Evolutionary conservation across 352 stramenopile species (phyloP), one percentile per base, ranked within the genome.

Genomic region (Pythium phragmitis): DNA sequence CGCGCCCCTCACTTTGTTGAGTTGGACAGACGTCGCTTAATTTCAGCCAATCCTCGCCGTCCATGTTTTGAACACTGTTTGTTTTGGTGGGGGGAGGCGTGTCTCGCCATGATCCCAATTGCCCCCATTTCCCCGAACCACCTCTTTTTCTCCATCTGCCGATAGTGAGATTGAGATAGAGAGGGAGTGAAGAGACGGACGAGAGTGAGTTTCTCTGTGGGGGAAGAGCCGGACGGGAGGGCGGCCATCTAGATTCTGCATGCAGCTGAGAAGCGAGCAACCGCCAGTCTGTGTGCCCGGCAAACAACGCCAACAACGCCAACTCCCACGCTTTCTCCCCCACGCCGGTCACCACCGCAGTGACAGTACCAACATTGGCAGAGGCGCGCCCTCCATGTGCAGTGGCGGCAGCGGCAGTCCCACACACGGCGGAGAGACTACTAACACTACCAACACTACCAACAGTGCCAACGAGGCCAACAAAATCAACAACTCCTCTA

Each of bases 211-310:
- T 42, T 58, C 39, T 13, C 7, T 21, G 26, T 23, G 8, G 9
- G 17, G 13, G 17, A 49, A 64, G 57, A 64, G 57, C 57, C 57
- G 57, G 57, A 64, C 14, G 26, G 34, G 33, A 41, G 19, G 14
- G 23, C 21, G 13, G 12, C 37, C 37, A 30, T 30, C 26, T 30
- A 30, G 26, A 30, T 30, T 30, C 37, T 16, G 37, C 14, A 64
- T 64, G 57, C 57, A 57, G 57, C 57, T 64, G 57, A 46, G 57
- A 63, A 55, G 57, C 47, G 47, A 42, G 11, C 17, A 30, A 33
- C 57, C 28, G 21, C 57, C 57, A 46, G 39, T 34, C 14, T 54
- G 47, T 17, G 47, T 39, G 19, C 17, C 26, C 7, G 36, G 34
- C 34, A 34, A 58, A 36, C 52, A 36, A 34, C 52, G 14, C 34